Base-by-base conservation (phyloP, 805 yeast species). In the Starmerella geochares region DNA sequence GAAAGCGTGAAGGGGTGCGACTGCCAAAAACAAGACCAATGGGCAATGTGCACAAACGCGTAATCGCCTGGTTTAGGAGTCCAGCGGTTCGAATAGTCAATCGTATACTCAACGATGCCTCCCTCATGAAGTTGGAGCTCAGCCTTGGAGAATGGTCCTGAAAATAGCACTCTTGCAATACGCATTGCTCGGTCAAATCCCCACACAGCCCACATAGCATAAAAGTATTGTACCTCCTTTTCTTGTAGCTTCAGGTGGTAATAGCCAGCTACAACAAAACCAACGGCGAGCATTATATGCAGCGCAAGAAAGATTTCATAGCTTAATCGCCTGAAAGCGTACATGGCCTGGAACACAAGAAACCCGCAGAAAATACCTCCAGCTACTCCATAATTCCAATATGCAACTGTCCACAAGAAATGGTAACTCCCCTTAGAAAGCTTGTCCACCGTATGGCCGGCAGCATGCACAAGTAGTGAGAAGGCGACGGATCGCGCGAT, bases 161-260 rank as follows among this genome's bases (percentile, higher is more conserved):
- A 29, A 6, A 42, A 13, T 4, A 46, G 48, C 2, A 85, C 62
- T 49, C 86, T 71, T 1, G 71, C 67, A 11, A 79, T 50, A 55
- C 95, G 72, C 13, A 76, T 59, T 0, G 76, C 50, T 49, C 88
- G 68, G 60, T 86, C 94, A 55, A 78, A 71, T 1, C 68, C 72
- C 94, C 94, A 86, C 10, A 85, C 68, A 0, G 77, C 80, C 53
- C 77, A 72, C 8, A 80, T 61, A 3, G 77, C 73, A 50, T 75
- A 77, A 14, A 73, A 58, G 66, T 72, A 42, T 14, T 20, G 25
- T 3, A 42, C 7, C 17, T 42, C 46, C 11, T n/a, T 14, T 20
- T 21, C 28, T 75, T 50, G 27, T 65, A 72, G 76, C 48, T 42
- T 36, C 2, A 42, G 48, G 25, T 84, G 94, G 37, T 70, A 70